Base-by-base conservation (phyloP, 768 basidiomycete genomes). In the Rhizopogon salebrosus region DNA sequence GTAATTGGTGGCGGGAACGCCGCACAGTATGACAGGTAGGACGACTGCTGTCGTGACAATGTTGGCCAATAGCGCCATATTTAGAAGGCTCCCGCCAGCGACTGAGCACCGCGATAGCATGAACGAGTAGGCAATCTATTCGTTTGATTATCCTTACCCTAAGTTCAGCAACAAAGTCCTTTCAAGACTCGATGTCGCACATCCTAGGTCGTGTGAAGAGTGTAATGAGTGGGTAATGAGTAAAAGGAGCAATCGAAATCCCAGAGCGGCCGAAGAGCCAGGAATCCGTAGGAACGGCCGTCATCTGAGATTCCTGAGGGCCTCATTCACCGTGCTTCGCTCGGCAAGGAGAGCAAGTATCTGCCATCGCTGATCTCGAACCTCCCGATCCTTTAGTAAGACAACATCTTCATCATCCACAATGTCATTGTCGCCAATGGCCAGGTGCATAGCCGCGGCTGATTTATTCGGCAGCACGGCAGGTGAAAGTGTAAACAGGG, bases 401-500 rank as follows among this genome's bases (percentile, higher is more conserved):
- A 70, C 64, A 22, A 78, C 62, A 51, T 82, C 76, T 55, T 78
- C 75, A 43, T 78, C 75, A 22, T 79, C 63, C 29, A 68, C 59
- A 16, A 62, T 56, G 26, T 80, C 78, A 27, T 77, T 77, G 24
- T 79, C 80, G 13, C 82, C 80, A 41, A 79, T 62, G 8, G 83
- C 78, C 18, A 91, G 73, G 14, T 82, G 82, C 79, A 84, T 82
- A 13, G 88, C 89, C 18, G 87, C 81, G 10, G 89, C 89, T 29
- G 85, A 87, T 52, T 79, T 80, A 62, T 89, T 87, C 10, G 89
- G 89, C n/a, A 92, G 73, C 35, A 85, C 82, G 16, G 87, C 78
- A 18, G 89, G 89, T 6, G 86, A 80, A 18, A 92, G 63, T 0
- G 87, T 88, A 69, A 92, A 87, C 16, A 92, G 74, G 0, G 86